Percentiles rank a stretch among this genome's conserved stretches.
These are phyloP conservation scores for Chlorella sp. DNA, from an alignment of 139 green algal species.

Conservation along the genomic window DNA sequence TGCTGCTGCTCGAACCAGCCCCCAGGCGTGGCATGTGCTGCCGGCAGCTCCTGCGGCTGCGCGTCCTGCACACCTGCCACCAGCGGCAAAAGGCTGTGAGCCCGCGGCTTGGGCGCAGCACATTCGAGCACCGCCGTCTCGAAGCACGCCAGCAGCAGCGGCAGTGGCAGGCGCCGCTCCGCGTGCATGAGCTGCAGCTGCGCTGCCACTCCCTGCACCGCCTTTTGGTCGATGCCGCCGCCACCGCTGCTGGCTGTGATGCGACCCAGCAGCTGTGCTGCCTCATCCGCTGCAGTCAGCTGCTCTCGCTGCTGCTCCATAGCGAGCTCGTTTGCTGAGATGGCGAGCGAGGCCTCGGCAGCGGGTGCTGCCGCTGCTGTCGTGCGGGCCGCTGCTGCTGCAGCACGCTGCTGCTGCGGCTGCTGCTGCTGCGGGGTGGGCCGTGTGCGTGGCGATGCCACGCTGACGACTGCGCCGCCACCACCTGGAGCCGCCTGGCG, in stretches of 20 bases:
- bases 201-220: constrained; percentile 9
- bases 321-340: constrained; percentile 16
- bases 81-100: neutral
- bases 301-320: neutral
- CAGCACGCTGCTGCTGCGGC: neutral
- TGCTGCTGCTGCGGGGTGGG: neutral
- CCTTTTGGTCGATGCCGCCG: neutral
- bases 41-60: too few species aligned
- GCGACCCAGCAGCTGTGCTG: constrained; percentile 20
- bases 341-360: constrained; percentile 1
- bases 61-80: neutral
- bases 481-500: too few species aligned
- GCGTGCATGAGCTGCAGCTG: constrained; percentile 10
- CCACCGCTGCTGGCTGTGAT: neutral
- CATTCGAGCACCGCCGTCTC: constrained; percentile 44
- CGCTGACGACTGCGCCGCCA: neutral
- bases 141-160: constrained; percentile 33
- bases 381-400: neutral
- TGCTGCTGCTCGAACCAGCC: constrained; percentile 3
- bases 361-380: neutral
- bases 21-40: neutral
- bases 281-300: constrained; percentile 31
- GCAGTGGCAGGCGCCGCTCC: constrained; percentile 3
- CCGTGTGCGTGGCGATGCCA: neutral
- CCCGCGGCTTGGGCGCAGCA: constrained; percentile 1